phyloP scores from a whole-genome alignment of 495 filamentous ascomycete genomes.

The Tirmania nivea region DNA sequence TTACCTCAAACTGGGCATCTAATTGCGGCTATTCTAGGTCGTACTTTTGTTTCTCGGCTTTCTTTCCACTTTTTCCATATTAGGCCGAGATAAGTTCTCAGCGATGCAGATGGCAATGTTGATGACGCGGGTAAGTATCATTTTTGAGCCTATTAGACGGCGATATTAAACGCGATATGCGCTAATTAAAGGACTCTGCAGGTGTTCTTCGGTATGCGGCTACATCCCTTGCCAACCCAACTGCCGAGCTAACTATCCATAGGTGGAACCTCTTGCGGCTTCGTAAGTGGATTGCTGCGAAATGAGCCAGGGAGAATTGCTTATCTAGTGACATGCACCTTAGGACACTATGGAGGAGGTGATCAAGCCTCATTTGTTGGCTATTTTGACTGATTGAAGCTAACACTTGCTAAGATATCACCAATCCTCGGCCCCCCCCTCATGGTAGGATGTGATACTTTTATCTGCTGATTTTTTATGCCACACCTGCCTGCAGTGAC shows the following conservation, averaged over 20 bases:
- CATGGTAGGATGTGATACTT: conserved; percentile 29
- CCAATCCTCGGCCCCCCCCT: conserved; percentile 40
- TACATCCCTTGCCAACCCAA: too few relatives aligned
- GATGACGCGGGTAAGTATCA: background rate
- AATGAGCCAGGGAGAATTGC: background rate
- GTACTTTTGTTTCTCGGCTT: conserved; percentile 71
- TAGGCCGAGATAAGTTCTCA: conserved; percentile 56
- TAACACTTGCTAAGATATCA: conserved; percentile 21
- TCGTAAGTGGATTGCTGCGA: conserved; percentile 34
- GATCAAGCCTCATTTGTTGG: background rate
- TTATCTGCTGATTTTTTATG: conserved; percentile 4
- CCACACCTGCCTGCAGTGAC: conserved; percentile 1
- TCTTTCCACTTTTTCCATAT: conserved; percentile 73
- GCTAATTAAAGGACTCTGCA: too few relatives aligned
- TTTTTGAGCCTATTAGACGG: background rate
- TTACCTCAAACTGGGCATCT: background rate
- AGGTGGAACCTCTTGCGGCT: conserved; percentile 34
- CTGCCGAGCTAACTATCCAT: too few relatives aligned
- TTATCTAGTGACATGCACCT: conserved; percentile 2
- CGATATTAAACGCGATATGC: too few relatives aligned
- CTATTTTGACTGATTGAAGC: background rate
- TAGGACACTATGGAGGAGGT: conserved; percentile 29
- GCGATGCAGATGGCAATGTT: conserved; percentile 39
- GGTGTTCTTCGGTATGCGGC: too few relatives aligned
- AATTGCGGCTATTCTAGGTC: conserved; percentile 20